Conservation (phyloP, 2,329 filamentous ascomycete genomes). For the Paecilomyces variotii region DNA sequence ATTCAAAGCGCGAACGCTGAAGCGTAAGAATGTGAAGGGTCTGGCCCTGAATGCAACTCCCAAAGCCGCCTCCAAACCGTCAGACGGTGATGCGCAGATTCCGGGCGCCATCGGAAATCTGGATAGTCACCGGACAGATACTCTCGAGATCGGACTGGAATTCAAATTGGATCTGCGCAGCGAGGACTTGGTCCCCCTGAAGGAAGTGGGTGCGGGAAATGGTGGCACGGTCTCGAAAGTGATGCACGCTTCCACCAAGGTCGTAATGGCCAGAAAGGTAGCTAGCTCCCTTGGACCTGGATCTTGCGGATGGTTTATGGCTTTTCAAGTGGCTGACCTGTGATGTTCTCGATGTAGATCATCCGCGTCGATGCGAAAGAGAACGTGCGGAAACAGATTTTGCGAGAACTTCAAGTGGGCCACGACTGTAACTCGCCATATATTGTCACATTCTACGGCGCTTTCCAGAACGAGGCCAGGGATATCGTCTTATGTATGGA, state of each 20-base stretch:
- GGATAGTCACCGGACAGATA: constrained; percentile 56
- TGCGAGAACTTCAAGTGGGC: constrained; percentile 96
- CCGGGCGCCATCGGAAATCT: constrained; percentile 52
- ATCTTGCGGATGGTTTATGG: background rate
- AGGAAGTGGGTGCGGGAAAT: constrained; percentile 92
- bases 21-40: constrained; percentile 98
- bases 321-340: background rate
- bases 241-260: constrained; percentile 86
- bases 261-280: constrained; percentile 97
- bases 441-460: constrained; percentile 96
- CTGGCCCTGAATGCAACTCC: constrained; percentile 77
- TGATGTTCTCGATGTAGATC: constrained; percentile 49
- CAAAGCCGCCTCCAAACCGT: constrained; percentile 59
- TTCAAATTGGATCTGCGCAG: constrained; percentile 88
- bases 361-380: constrained; percentile 98
- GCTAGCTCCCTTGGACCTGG: constrained; percentile 28
- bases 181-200: constrained; percentile 85
- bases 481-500: constrained; percentile 99
- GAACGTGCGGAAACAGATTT: constrained; percentile 92
- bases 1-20: constrained; percentile 71
- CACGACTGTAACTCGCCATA: constrained; percentile 94
- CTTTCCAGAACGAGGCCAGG: constrained; percentile 91
- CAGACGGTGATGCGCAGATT: constrained; percentile 60
- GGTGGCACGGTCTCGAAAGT: constrained; percentile 98
- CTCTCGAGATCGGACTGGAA: constrained; percentile 92